phyloP scores from a whole-genome alignment of 129 eudicot species.

The Mikania micrantha region DNA sequence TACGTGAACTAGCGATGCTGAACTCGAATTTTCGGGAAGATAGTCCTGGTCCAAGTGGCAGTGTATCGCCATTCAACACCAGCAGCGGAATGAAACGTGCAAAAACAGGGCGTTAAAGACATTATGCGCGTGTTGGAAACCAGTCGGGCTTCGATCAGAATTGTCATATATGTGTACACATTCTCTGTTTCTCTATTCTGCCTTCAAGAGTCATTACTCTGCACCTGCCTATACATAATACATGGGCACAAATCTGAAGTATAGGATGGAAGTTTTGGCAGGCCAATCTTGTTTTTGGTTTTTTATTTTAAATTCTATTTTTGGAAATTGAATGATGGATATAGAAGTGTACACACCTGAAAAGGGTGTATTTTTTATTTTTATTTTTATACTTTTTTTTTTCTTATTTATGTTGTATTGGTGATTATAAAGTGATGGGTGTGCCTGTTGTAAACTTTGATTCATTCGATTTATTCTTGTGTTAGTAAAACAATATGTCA shows the following conservation, averaged over 20 bases:
- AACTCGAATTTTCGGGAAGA: conserved; percentile 91
- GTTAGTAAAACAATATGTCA: conserved; percentile 16
- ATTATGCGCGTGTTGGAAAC: not conserved
- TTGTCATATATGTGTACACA: conserved; percentile 12
- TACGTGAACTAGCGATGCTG: conserved; percentile 82
- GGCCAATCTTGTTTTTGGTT: conserved; percentile 19
- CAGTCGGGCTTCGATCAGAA: not conserved
- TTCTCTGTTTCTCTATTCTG: not conserved
- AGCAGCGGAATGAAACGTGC: conserved; percentile 86
- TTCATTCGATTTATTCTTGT: conserved; percentile 62
- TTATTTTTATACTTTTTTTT: not conserved
- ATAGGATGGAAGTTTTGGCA: conserved; percentile 24
- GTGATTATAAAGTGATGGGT: conserved; percentile 17
- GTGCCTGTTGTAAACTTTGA: conserved; percentile 33
- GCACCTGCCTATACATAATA: conserved; percentile 16
- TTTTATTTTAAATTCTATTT: not conserved
- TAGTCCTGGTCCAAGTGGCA: conserved; percentile 92
- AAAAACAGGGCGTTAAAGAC: conserved; percentile 55
- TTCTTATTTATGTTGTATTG: conserved; percentile 1
- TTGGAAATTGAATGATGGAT: conserved; percentile 14
- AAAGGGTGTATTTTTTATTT: not conserved
- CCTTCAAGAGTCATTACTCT: not conserved
- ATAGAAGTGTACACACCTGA: conserved; percentile 23
- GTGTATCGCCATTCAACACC: conserved; percentile 83
- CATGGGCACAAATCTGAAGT: conserved; percentile 17